Evolutionary conservation across 2,329 filamentous ascomycete species (phyloP), one percentile per base, ranked within the genome.

Genomic region (Fusarium buxicola): DNA sequence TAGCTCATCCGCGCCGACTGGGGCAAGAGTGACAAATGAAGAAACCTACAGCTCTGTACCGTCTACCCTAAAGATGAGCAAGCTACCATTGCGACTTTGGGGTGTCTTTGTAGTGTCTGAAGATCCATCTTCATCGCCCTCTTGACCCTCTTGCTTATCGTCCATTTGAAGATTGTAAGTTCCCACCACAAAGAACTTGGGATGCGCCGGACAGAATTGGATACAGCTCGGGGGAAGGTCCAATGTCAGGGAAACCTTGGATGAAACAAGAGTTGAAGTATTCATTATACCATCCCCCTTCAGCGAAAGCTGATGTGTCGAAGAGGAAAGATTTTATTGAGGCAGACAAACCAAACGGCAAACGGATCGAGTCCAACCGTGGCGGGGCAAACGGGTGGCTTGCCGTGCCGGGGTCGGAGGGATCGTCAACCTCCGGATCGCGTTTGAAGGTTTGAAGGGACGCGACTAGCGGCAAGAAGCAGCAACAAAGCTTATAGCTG

Each of bases 141-240:
- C 69, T 8, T 64, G 58, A 27, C 68, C 51, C 18, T 72, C 65
- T 44, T 53, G 58, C 7, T 54, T 48, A 38, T 76, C 69, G 45
- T 81, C 73, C 58, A 82, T 82, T 61, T 92, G 81, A 25, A 97
- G 82, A 61, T 90, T 86, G 76, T 97, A 97, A 2, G 94, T 97
- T 34, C 94, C 94, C 43, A 97, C 84, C 1, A 96, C 81, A 65
- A 96, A 89, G 70, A 89, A 86, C 0, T 87, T 77, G 0, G 86
- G 84, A 55, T 86, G 73, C 1, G 76, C 74, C 1, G 88, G 87
- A 63, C 86, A 90, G 69, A 93, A 92, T 59, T 91, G 88, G n/a
- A 93, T 81, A 72, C 91, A 94, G 70, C 90, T 92, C 2, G 91
- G 91, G 5, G 91, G 91, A 1, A 91, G 79, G 48, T 91, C 85